Base-by-base conservation (phyloP, 2,329 filamentous ascomycete species). In the Samsoniella hepiali region DNA sequence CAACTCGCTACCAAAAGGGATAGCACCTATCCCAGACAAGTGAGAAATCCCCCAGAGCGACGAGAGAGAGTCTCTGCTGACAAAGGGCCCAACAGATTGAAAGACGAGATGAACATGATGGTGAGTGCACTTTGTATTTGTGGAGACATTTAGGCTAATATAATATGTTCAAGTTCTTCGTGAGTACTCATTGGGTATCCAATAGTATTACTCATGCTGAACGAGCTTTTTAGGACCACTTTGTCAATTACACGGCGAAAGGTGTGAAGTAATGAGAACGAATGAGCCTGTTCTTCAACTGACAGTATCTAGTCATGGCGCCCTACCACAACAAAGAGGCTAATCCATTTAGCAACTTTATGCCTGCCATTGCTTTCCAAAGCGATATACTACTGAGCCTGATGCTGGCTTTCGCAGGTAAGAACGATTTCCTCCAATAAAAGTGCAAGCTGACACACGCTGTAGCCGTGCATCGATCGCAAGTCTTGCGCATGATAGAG, bases 31-130 rank as follows among this genome's bases (percentile, higher is more conserved):
- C 6, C 62, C 62, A 29, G 55, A 63, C 54, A 63, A 63, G 62
- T 63, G 42, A 50, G 51, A 56, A 8, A 38, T 2, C 2, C 6
- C 1, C 15, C 3, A 44, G 13, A 3, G 6, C 4, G 13, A 38
- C 40, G 2, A n/a, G 2, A 5, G 29, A 27, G 38, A 34, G 3
- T 10, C 40, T 11, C 9, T n/a, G 22, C 59, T 62, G 42, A 63
- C 55, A 76, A 83, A 10, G 77, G 93, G 36, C 10, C 75, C 84
- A 42, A 27, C 15, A 63, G 62, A n/a, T 31, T 63, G 50, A 84
- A 89, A 44, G 93, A 91, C 68, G 89, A 87, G 1, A 94, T 94
- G 85, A 94, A 95, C 70, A 75, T 95, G 65, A 81, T 95, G 68
- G 78, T 79, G 67, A 68, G 76, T 72, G 17, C 49, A 40, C 65